Evolutionary conservation across 306 rosid species (phyloP).

Genomic region (Corylus heterophylla): DNA sequence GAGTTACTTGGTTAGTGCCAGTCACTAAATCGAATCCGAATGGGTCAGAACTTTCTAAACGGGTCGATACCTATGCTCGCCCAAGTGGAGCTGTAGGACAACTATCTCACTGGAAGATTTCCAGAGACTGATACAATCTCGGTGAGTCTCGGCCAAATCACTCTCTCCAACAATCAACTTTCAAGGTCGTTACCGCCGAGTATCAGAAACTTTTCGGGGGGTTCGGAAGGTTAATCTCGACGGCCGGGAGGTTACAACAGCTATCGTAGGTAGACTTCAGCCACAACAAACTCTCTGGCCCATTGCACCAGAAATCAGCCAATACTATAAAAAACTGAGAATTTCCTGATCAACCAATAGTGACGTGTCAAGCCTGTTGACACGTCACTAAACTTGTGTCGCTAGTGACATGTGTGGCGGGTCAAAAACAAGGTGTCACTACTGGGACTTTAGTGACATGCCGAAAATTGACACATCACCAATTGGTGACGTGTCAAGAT

Average conservation of each 20-base stretch:
- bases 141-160: constrained; percentile 70
- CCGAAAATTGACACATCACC: too few species aligned
- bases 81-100: constrained; percentile 83
- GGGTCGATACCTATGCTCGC: constrained; percentile 80
- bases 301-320: background rate
- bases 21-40: constrained; percentile 70
- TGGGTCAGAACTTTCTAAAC: constrained; percentile 84
- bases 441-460: too few species aligned
- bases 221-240: constrained; percentile 88
- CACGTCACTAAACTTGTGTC: too few species aligned
- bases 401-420: too few species aligned
- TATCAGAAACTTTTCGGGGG: constrained; percentile 76
- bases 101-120: constrained; percentile 61
- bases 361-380: too few species aligned
- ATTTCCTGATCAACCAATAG: too few species aligned
- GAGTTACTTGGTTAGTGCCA: constrained; percentile 72
- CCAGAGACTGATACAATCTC: constrained; percentile 53
- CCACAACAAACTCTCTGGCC: constrained; percentile 49
- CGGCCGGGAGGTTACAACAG: constrained; percentile 82
- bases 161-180: constrained; percentile 74
- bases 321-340: too few species aligned
- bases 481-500: too few species aligned
- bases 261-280: constrained; percentile 78
- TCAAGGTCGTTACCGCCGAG: constrained; percentile 71
- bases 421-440: too few species aligned